Base-by-base conservation (phyloP, 2,329 filamentous ascomycete species). In the Teratosphaeria nubilosa region DNA sequence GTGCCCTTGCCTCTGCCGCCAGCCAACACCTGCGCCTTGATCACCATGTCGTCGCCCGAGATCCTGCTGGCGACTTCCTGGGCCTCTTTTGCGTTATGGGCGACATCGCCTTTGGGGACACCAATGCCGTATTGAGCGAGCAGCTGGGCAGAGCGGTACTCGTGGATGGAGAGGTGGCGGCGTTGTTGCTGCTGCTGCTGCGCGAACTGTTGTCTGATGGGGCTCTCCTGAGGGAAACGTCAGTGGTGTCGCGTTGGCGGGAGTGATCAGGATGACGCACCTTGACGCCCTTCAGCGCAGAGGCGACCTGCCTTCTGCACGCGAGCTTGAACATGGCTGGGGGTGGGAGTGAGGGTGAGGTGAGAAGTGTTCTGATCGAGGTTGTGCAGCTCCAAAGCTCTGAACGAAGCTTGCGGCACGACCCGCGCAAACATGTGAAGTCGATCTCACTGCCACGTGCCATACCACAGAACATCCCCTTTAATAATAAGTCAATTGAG, bases 11-110 rank as follows among this genome's bases (percentile, higher is more conserved):
- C 94, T 81, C 94, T 88, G 65, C 94, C 94, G 78, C 94, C 94
- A 63, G 94, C 94, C 63, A 99, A 88, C 62, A 99, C 94, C 81
- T 99, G 94, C 63, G 94, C 94, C 85, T 99, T 99, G 84, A 99
- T 97, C 69, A 99, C 94, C 85, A 96, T 92, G 76, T 99, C 94
- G 74, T 95, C 92, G 70, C 83, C 83, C 67, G 90, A 88, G 72
- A 99, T 94, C 66, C 86, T 80, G 80, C 92, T 91, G 59, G 94
- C 94, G 71, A 97, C 84, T 69, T 84, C 81, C 83, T 96, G 92
- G 66, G 94, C 94, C 81, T 97, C 94, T 70, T 86, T 84, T 53
- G 88, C 84, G 63, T 80, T 87, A 75, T 85, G 86, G 68, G 94
- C 94, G 70, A 95, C 91, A 73, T 86, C 81, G 67, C 94, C 94